Conservation (phyloP, 768 basidiomycete genomes). For the Cystobasidium tubakii region DNA sequence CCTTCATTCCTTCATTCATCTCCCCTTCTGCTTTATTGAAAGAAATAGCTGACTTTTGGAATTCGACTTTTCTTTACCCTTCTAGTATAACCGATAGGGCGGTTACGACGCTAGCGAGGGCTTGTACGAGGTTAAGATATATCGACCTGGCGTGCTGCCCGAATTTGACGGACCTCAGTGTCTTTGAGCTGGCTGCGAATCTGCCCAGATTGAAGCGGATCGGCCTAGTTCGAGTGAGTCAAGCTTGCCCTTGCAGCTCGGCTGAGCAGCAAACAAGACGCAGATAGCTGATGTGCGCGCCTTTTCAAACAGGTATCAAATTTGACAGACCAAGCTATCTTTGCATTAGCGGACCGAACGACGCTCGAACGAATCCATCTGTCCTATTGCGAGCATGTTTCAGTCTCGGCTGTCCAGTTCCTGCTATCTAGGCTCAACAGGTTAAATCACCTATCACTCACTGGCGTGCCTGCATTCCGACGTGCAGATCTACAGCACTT, state of each 20-base stretch:
- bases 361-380: conserved; percentile 92
- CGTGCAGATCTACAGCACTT: conserved; percentile 78
- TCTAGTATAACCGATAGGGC: conserved; percentile 78
- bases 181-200: conserved; percentile 73
- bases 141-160: conserved; percentile 93
- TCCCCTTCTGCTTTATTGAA: not conserved
- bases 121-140: conserved; percentile 84
- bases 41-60: not conserved
- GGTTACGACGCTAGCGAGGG: conserved; percentile 71
- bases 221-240: conserved; percentile 73
- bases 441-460: conserved; percentile 88
- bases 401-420: conserved; percentile 82
- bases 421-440: conserved; percentile 81
- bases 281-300: not conserved
- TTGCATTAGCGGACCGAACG: conserved; percentile 73
- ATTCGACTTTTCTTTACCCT: not conserved
- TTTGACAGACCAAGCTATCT: conserved; percentile 88
- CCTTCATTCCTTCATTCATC: not conserved
- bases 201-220: conserved; percentile 86
- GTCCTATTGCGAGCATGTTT: conserved; percentile 92
- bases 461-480: conserved; percentile 91
- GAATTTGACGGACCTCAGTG: conserved; percentile 83
- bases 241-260: no score
- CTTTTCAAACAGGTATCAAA: conserved; percentile 57
- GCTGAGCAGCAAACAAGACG: no score